phyloP scores from a whole-genome alignment of 495 filamentous ascomycete genomes.

The Lasiosphaeria ovina region DNA sequence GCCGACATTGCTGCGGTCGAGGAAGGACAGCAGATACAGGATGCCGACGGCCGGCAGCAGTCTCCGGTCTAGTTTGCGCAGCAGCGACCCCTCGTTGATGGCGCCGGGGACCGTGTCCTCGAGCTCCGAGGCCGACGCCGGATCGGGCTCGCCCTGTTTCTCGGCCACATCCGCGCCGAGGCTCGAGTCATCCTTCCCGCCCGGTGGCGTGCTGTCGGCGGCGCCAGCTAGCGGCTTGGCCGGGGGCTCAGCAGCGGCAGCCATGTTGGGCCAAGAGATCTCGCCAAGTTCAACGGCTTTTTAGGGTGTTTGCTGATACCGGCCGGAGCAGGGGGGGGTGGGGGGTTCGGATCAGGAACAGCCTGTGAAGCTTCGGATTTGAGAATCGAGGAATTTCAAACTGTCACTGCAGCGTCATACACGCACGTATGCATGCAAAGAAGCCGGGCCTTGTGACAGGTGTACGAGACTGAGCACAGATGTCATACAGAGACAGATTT shows the following conservation, averaged over 20 bases:
- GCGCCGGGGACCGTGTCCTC: slow-evolving; percentile 18
- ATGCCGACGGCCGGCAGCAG: slow-evolving; percentile 66
- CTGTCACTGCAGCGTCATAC: background rate
- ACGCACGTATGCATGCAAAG: background rate
- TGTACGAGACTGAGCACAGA: too few relatives aligned
- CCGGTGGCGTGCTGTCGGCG: background rate
- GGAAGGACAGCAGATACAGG: slow-evolving; percentile 69
- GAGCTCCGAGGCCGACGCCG: slow-evolving; percentile 20
- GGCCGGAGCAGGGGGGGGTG: too few relatives aligned
- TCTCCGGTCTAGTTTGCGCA: slow-evolving; percentile 64
- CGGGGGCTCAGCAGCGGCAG: background rate
- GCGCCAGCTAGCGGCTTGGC: background rate
- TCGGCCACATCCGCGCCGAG: slow-evolving; percentile 2
- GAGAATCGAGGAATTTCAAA: background rate
- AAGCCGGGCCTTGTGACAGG: background rate
- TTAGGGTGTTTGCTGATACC: too few relatives aligned
- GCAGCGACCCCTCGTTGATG: slow-evolving; percentile 59
- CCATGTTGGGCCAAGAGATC: background rate
- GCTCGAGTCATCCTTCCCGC: too few relatives aligned
- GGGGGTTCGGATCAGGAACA: too few relatives aligned
- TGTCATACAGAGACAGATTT: too few relatives aligned
- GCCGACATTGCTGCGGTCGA: slow-evolving; percentile 70
- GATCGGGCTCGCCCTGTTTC: slow-evolving; percentile 8
- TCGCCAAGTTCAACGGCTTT: too few relatives aligned
- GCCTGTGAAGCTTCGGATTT: too few relatives aligned